Evolutionary conservation across 352 stramenopile genomes (phyloP).

Genomic region (Globisporangium okanoganense): DNA sequence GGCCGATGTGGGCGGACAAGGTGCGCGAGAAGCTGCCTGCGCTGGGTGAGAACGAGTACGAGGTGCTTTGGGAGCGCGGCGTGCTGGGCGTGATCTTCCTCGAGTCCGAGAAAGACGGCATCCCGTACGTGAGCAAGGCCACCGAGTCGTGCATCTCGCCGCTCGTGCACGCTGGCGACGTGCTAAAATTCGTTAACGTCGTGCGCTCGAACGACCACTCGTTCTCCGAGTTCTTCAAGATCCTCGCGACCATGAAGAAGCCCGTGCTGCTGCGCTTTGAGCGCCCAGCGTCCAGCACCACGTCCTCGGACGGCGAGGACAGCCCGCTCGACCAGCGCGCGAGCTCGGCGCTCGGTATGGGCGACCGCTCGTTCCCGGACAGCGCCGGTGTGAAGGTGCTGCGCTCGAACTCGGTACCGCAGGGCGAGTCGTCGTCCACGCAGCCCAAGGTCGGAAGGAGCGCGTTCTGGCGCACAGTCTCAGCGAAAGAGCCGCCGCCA

Average conservation of each 20-base stretch:
- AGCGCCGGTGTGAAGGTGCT: slow-evolving; percentile 32
- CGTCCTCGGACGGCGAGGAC: slow-evolving; percentile 45
- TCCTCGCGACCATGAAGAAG: slow-evolving; percentile 88
- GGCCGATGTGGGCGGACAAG: slow-evolving; percentile 72
- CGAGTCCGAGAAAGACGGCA: slow-evolving; percentile 81
- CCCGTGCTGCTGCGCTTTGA: slow-evolving; percentile 83
- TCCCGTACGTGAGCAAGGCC: slow-evolving; percentile 84
- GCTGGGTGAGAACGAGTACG: slow-evolving; percentile 79
- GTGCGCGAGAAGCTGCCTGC: slow-evolving; percentile 75
- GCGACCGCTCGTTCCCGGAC: slow-evolving; percentile 26
- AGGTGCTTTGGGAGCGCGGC: slow-evolving; percentile 83
- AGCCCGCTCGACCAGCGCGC: slow-evolving; percentile 42
- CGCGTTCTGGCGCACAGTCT: slow-evolving; percentile 57
- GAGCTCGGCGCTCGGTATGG: slow-evolving; percentile 30
- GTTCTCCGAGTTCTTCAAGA: slow-evolving; percentile 89
- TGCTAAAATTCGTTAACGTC: slow-evolving; percentile 84
- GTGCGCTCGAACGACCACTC: slow-evolving; percentile 84
- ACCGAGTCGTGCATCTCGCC: slow-evolving; percentile 84
- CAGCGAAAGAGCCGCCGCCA: slow-evolving; percentile 31
- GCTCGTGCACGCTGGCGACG: slow-evolving; percentile 61
- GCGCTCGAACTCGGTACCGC: slow-evolving; percentile 55
- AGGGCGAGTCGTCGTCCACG: slow-evolving; percentile 27
- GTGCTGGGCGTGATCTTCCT: slow-evolving; percentile 86
- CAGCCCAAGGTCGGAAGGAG: slow-evolving; percentile 31
- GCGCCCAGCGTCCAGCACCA: slow-evolving; percentile 40